Percentiles rank a stretch among this genome's conserved stretches.
Evolutionary conservation across 768 basidiomycete species (phyloP).

Genomic region (Xerocomellus dryophilus): DNA sequence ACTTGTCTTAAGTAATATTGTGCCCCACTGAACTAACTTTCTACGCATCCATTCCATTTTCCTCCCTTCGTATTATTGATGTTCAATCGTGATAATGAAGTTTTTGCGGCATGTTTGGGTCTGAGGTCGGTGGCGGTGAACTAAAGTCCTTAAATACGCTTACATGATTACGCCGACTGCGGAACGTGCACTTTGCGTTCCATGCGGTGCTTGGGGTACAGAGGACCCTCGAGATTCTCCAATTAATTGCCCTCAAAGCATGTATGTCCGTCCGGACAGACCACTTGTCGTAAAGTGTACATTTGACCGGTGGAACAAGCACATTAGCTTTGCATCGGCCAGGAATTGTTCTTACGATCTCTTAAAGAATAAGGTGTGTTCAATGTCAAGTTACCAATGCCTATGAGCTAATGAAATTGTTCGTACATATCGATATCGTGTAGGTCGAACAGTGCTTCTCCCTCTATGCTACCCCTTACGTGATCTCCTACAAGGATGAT

Average conservation of each 20-base stretch:
- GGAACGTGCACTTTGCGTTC: conserved; percentile 20
- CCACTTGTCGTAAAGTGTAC: conserved; percentile 82
- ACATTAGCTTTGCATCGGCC: conserved; percentile 77
- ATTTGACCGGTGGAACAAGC: conserved; percentile 69
- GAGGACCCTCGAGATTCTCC: conserved; percentile 3
- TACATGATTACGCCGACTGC: conserved; percentile 14
- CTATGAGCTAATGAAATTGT: background rate
- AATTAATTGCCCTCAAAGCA: conserved; percentile 13
- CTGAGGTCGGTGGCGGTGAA: background rate
- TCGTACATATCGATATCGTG: conserved; percentile 1
- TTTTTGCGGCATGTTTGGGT: background rate
- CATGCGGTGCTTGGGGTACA: conserved; percentile 4
- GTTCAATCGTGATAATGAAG: conserved; percentile 6
- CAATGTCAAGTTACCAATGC: background rate
- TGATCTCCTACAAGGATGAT: conserved; percentile 83
- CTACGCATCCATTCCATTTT: conserved; percentile 18
- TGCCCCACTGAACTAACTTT: conserved; percentile 19
- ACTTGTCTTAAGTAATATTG: conserved; percentile 67
- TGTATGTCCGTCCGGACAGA: conserved; percentile 60
- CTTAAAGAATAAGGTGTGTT: conserved; percentile 66
- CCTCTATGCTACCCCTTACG: conserved; percentile 64
- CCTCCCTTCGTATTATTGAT: conserved; percentile 9
- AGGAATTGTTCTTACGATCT: conserved; percentile 75
- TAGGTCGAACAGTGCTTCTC: conserved; percentile 87
- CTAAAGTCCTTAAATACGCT: conserved; percentile 7